Percentiles rank a stretch among this genome's conserved stretches.
Evolutionary conservation across 2,329 filamentous ascomycete species (phyloP).

Genomic region (Botryotinia calthae): DNA sequence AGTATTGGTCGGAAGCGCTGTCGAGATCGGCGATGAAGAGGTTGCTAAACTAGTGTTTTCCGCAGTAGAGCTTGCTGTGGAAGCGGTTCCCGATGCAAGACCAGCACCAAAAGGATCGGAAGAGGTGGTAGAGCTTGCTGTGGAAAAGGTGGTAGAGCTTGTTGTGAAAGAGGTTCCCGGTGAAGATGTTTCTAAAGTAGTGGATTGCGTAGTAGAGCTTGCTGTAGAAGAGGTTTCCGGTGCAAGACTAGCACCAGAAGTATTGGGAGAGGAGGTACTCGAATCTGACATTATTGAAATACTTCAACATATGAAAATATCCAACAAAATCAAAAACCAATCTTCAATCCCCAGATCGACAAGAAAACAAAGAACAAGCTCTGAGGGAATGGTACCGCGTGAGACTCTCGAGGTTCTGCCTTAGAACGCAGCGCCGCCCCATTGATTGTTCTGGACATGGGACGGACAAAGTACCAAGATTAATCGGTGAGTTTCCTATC

Average conservation of each 20-base stretch:
- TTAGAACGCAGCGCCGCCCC: neutral
- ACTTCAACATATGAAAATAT: neutral
- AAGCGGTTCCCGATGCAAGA: too few relatives aligned
- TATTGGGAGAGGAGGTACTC: neutral
- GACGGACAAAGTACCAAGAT: neutral
- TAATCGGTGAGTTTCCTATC: neutral
- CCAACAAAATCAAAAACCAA: neutral
- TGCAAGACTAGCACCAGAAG: neutral
- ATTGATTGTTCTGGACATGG: neutral
- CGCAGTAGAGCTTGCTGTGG: neutral
- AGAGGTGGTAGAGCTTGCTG: neutral
- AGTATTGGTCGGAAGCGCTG: neutral
- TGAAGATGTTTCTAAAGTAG: neutral
- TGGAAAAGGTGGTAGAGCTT: too few relatives aligned
- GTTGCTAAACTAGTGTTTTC: neutral
- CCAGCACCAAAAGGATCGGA: too few relatives aligned
- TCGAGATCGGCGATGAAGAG: neutral
- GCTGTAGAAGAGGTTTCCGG: too few relatives aligned
- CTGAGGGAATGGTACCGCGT: neutral
- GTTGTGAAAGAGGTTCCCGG: too few relatives aligned
- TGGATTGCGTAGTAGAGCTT: too few relatives aligned
- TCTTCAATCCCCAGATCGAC: neutral
- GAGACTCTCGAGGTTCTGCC: neutral
- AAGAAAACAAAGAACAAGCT: neutral
- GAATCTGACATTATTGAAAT: neutral